These are phyloP conservation scores for Aspergillus fijiensis DNA, from an alignment of 2,329 filamentous ascomycete genomes.

Conservation along the genomic window DNA sequence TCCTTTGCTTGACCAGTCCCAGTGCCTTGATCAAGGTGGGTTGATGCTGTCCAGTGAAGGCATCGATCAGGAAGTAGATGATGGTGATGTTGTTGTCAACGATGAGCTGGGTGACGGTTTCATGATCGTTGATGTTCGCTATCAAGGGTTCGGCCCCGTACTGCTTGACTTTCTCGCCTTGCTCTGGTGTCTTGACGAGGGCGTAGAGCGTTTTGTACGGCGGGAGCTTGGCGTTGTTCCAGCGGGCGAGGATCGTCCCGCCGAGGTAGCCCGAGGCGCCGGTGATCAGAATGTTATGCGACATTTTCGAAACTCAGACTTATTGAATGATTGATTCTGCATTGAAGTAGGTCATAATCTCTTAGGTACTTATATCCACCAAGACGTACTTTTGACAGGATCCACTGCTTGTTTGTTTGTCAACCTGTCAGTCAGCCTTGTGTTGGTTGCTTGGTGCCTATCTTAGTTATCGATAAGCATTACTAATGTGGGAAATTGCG, in stretches of 20 bases:
- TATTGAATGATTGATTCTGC: background rate
- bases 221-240: conserved; percentile 40
- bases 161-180: conserved; percentile 47
- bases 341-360: too few relatives aligned
- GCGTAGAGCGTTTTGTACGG: conserved; percentile 48
- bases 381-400: too few relatives aligned
- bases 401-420: too few relatives aligned
- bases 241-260: conserved; percentile 50
- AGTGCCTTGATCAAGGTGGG: conserved; percentile 49
- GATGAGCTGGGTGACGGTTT: conserved; percentile 39
- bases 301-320: background rate
- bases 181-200: conserved; percentile 48
- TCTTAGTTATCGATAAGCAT: too few relatives aligned
- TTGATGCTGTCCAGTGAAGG: conserved; percentile 34
- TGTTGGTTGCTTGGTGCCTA: too few relatives aligned
- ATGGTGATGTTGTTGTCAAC: conserved; percentile 48
- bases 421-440: too few relatives aligned
- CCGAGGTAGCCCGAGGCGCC: conserved; percentile 57
- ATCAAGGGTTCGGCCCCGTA: conserved; percentile 47
- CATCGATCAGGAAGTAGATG: conserved; percentile 51
- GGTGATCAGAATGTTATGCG: conserved; percentile 38
- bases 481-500: too few relatives aligned
- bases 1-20: conserved; percentile 43
- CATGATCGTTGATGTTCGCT: conserved; percentile 27
- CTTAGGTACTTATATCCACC: too few relatives aligned